Percentiles rank a stretch among this genome's conserved stretches.
phyloP scores from a whole-genome alignment of 257 asterid species.

The Osmanthus fragrans region DNA sequence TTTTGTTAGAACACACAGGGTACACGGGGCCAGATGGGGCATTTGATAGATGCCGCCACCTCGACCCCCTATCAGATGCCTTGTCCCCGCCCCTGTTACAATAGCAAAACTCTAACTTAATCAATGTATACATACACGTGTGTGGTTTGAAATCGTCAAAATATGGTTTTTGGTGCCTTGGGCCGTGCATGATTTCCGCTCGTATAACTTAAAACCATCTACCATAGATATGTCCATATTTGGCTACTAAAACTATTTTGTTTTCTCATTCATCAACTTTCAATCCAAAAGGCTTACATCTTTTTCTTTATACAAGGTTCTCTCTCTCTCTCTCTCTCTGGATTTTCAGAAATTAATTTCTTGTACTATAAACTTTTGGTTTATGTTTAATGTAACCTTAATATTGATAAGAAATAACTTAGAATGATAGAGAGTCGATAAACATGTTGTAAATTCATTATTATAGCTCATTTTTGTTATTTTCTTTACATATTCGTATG shows the following conservation, averaged over 20 bases:
- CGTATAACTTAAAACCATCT: background rate
- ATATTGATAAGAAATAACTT: background rate
- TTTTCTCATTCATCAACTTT: slow-evolving; percentile 22
- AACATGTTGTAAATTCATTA: too few relatives aligned
- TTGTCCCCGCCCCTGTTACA: too few relatives aligned
- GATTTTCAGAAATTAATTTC: background rate
- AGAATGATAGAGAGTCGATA: background rate
- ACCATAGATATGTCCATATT: background rate
- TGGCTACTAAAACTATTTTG: background rate
- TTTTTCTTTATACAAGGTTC: slow-evolving; percentile 27
- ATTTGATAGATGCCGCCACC: too few relatives aligned
- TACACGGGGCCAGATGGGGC: too few relatives aligned
- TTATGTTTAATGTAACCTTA: background rate
- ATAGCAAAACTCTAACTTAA: too few relatives aligned
- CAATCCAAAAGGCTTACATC: slow-evolving; percentile 15
- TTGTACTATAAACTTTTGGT: background rate
- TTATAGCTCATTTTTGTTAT: background rate
- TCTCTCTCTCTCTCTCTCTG: background rate
- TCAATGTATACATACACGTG: background rate
- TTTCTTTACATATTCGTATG: background rate
- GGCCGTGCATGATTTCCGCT: slow-evolving; percentile 50
- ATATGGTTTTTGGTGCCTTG: slow-evolving; percentile 21
- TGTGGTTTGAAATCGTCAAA: background rate
- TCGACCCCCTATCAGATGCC: too few relatives aligned
- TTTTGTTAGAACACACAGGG: too few relatives aligned